phyloP scores from a whole-genome alignment of 306 rosid genomes.

The Trifolium subterraneum region DNA sequence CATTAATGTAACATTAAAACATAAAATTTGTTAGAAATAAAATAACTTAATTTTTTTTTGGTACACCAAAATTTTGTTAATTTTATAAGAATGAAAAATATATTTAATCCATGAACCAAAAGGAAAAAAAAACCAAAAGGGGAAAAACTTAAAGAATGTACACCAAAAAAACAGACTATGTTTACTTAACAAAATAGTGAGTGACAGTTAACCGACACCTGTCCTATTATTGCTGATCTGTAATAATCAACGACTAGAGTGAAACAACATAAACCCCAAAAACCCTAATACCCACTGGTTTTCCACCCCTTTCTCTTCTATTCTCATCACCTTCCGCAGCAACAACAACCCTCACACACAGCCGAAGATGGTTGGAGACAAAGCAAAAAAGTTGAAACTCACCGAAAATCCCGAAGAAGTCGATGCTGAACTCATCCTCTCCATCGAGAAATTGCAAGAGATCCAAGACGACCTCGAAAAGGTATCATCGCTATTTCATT shows the following conservation, averaged over 20 bases:
- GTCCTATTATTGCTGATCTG: not conserved
- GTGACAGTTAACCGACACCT: not conserved
- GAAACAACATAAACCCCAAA: slow-evolving; percentile 14
- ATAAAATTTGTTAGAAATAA: no score
- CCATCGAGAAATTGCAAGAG: slow-evolving; percentile 88
- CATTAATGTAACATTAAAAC: no score
- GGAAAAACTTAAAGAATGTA: no score
- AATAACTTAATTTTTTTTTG: no score
- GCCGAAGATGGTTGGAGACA: slow-evolving; percentile 70
- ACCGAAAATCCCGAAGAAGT: slow-evolving; percentile 58
- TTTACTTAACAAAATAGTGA: no score
- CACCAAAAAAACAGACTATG: no score
- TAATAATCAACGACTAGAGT: slow-evolving; percentile 1
- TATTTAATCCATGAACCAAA: no score
- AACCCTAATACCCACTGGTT: not conserved
- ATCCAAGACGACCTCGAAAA: slow-evolving; percentile 92
- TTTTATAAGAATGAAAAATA: no score
- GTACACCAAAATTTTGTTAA: no score
- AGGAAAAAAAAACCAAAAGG: no score
- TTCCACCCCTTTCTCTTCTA: not conserved
- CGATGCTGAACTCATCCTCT: slow-evolving; percentile 74
- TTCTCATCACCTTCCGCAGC: slow-evolving; percentile 7
- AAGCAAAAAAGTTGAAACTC: slow-evolving; percentile 67
- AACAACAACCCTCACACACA: not conserved
- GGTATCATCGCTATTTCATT: slow-evolving; percentile 48